Base-by-base conservation (phyloP, 305 asterid genomes). In the Solanum hybrid region DNA sequence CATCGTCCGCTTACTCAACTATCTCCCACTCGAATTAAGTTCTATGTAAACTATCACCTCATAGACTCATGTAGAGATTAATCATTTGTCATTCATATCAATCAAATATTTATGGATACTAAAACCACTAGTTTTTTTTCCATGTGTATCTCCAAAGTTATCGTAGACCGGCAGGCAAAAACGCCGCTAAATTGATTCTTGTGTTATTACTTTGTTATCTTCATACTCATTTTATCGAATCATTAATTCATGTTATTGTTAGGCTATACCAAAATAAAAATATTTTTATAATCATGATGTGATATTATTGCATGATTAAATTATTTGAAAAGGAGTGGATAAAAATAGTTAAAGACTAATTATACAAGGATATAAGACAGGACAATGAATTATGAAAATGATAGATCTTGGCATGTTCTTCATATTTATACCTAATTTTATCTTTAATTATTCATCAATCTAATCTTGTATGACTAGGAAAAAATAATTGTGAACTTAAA, bases 381-480 rank as follows among this genome's bases (percentile, higher is more conserved):
- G 86, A 37, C 24, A 38, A 24, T 80, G 86, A 80, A 80, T 81
- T 82, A 82, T 42, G 29, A 82, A 82, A 82, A 9, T 51, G 38
- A 82, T 45, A 40, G 38, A 82, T 82, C 72, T 82, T 42, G 86
- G 37, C 86, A 9, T 81, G 4, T 81, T 81, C 71, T 40, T 27
- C 34, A 31, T 14, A 42, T 40, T n/a, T 79, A 4, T 1, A 40
- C 35, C 71, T 42, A 81, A 40, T 19, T 82, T 82, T 27, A 27
- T 82, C 87, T 42, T 45, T 26, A 45, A 42, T 42, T 2, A 82
- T 26, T 71, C 35, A 42, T 86, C 82, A 86, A 37, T 71, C 69
- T 40, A 86, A 86, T 64, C 38, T 86, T 86, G 81, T 27, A 36
- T 71, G 82, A 86, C 82, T 86, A 35, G 81, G 38, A 71, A 71